Evolutionary conservation across 148 eudicot species (phyloP).

Genomic region (Amaranthus palmeri): DNA sequence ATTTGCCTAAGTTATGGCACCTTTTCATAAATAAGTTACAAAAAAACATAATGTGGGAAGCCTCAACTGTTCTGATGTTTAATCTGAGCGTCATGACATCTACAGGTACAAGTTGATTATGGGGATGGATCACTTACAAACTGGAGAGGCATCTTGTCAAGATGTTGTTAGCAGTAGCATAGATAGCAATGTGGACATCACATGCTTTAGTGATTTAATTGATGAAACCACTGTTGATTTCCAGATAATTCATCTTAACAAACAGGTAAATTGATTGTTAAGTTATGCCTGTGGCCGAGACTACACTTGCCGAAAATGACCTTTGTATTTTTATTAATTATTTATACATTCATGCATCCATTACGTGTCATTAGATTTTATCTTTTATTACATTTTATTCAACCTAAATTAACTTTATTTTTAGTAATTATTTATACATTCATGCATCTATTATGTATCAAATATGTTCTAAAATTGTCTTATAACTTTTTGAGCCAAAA

Average conservation of each 20-base stretch:
- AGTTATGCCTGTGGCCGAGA: not conserved
- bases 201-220: conserved; percentile 27
- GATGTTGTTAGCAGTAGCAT: conserved; percentile 1
- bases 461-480: no score
- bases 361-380: no score
- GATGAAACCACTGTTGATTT: conserved; percentile 31
- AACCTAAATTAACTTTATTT: no score
- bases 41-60: not conserved
- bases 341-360: no score
- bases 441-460: no score
- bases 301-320: no score
- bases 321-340: no score
- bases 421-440: no score
- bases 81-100: not conserved
- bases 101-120: conserved; percentile 10
- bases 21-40: not conserved
- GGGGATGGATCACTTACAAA: conserved; percentile 24
- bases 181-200: conserved; percentile 25
- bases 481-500: no score
- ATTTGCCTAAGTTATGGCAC: not conserved
- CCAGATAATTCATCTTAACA: conserved; percentile 34
- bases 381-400: no score
- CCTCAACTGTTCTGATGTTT: not conserved
- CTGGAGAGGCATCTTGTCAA: conserved; percentile 20
- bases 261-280: conserved; percentile 28